These are phyloP conservation scores for Plasmodium yoelii DNA, from an alignment of 169 alveolate species.

Conservation along the genomic window DNA sequence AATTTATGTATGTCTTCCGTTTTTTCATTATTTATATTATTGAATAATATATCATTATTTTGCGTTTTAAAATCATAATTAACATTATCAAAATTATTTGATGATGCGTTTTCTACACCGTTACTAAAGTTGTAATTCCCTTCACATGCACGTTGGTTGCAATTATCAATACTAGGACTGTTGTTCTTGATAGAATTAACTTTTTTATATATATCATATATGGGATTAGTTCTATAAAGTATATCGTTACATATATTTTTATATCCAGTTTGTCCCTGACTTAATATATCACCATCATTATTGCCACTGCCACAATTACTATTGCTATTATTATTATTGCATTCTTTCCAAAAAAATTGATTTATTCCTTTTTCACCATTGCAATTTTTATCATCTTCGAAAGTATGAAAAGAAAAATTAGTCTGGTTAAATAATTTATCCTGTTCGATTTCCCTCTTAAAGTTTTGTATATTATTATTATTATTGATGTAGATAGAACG, in stretches of 20 bases:
- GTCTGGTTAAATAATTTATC: slow-evolving; percentile 1
- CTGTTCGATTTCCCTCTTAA: slow-evolving; percentile 8
- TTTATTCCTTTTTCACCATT: background rate
- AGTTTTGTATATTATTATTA: background rate
- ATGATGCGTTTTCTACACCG: too few species aligned
- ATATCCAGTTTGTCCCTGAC: slow-evolving; percentile 6
- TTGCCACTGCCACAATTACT: background rate
- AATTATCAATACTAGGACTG: slow-evolving; percentile 9
- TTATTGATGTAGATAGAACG: background rate
- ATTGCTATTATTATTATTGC: slow-evolving; percentile 9
- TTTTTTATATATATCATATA: slow-evolving; percentile 55
- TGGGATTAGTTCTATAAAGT: slow-evolving; percentile 44
- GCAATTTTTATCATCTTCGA: too few species aligned
- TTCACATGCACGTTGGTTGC: background rate
- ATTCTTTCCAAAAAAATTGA: slow-evolving; percentile 1
- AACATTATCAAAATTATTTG: background rate
- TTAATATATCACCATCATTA: background rate
- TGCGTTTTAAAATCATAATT: background rate
- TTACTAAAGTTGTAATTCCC: background rate
- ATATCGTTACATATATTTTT: slow-evolving; percentile 67
- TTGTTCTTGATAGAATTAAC: slow-evolving; percentile 13
- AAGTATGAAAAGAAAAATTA: too few species aligned
- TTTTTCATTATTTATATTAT: slow-evolving; percentile 6
- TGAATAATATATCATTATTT: background rate
- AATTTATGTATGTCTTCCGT: background rate